Evolutionary conservation across 768 basidiomycete genomes (phyloP).

Genomic region (Tricholoma bakamatsutake): DNA sequence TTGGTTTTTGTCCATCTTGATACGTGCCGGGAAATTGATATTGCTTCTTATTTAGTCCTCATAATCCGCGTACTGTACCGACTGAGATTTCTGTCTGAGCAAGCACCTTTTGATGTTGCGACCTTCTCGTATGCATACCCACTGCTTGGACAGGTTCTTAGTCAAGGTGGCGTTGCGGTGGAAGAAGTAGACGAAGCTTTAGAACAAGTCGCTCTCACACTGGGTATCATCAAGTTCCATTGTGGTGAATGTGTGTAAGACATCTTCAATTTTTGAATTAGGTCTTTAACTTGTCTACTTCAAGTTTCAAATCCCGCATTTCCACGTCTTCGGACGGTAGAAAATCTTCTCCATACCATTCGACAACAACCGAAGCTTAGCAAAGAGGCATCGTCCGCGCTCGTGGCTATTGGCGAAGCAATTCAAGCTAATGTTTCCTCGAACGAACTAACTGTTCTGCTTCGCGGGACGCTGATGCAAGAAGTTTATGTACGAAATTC

Average conservation of each 20-base stretch:
- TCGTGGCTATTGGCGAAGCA: slow-evolving; percentile 78
- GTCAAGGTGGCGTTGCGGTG: slow-evolving; percentile 59
- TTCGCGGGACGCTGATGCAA: slow-evolving; percentile 73
- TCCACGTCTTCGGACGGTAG: slow-evolving; percentile 67
- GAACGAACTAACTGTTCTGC: slow-evolving; percentile 59
- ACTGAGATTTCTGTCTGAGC: slow-evolving; percentile 74
- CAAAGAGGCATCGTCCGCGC: slow-evolving; percentile 76
- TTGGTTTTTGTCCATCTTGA: slow-evolving; percentile 24
- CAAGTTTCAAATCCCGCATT: slow-evolving; percentile 66
- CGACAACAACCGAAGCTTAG: slow-evolving; percentile 72
- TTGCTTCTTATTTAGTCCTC: slow-evolving; percentile 42
- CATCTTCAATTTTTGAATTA: background rate
- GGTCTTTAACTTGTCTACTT: background rate
- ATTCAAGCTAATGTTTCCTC: slow-evolving; percentile 57
- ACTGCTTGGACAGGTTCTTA: slow-evolving; percentile 63
- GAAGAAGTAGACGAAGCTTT: slow-evolving; percentile 70
- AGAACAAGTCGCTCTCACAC: slow-evolving; percentile 68
- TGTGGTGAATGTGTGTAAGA: slow-evolving; percentile 62
- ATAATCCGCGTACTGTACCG: slow-evolving; percentile 83
- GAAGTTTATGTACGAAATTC: slow-evolving; percentile 86
- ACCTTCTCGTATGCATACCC: slow-evolving; percentile 82
- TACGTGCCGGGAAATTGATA: background rate
- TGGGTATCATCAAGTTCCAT: slow-evolving; percentile 68
- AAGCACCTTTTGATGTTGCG: slow-evolving; percentile 75
- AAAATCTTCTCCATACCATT: slow-evolving; percentile 67